Conservation (phyloP, 345 rosid species). For the Toxicodendron radicans region DNA sequence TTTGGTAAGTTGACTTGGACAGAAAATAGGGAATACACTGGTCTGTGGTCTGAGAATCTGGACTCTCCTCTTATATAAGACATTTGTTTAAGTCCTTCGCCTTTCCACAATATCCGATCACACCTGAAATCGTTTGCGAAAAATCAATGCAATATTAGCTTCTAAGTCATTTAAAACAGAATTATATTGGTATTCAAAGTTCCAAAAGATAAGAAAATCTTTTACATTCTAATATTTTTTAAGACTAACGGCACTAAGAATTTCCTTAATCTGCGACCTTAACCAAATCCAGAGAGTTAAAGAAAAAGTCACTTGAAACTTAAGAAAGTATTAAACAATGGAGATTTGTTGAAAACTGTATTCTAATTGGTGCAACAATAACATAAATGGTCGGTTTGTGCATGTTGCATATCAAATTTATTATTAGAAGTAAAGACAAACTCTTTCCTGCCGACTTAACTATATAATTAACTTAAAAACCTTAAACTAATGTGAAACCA, state of each 20-base stretch:
- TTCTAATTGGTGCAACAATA: not conserved
- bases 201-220: no score
- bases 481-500: not conserved
- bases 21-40: slow-evolving; percentile 80
- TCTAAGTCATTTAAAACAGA: not conserved
- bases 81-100: slow-evolving; percentile 75
- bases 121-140: slow-evolving; percentile 56
- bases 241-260: no score
- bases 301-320: not conserved
- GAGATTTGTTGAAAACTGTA: not conserved
- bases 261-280: no score
- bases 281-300: no score
- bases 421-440: not conserved
- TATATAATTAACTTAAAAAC: not conserved
- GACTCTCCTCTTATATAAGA: slow-evolving; percentile 84
- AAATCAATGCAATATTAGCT: not conserved
- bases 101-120: slow-evolving; percentile 90
- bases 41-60: slow-evolving; percentile 91
- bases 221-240: no score
- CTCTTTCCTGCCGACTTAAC: slow-evolving; percentile 7
- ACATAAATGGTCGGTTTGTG: slow-evolving; percentile 10
- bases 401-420: not conserved
- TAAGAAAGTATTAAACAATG: not conserved
- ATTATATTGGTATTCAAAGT: no score
- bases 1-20: slow-evolving; percentile 42